These are phyloP conservation scores for Suhomyces yuchorum DNA, from an alignment of 1,139 yeast species.

Conservation along the genomic window DNA sequence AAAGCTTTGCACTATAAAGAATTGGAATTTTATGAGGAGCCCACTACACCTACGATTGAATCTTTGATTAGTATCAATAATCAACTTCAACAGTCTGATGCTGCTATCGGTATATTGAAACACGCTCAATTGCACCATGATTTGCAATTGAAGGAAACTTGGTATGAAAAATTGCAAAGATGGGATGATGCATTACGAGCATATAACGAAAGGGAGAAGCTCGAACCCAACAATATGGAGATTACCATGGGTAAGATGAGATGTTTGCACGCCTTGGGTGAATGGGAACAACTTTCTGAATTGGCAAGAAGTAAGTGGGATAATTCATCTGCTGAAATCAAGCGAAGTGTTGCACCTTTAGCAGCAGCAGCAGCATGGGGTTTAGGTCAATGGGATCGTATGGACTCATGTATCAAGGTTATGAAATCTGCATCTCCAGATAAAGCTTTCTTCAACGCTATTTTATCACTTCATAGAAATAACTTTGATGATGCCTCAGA, in stretches of 20 bases:
- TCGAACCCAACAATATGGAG: slow-evolving; percentile 64
- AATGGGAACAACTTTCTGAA: slow-evolving; percentile 91
- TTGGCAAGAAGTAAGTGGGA: slow-evolving; percentile 88
- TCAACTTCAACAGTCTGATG: slow-evolving; percentile 94
- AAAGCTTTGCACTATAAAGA: slow-evolving; percentile 96
- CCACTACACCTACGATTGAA: slow-evolving; percentile 89
- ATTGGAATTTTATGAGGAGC: slow-evolving; percentile 90
- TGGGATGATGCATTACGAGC: slow-evolving; percentile 98
- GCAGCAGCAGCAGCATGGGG: slow-evolving; percentile 99
- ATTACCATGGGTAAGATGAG: slow-evolving; percentile 97
- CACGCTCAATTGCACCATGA: slow-evolving; percentile 96
- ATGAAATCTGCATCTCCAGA: slow-evolving; percentile 95
- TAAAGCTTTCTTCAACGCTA: slow-evolving; percentile 90
- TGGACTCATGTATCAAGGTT: slow-evolving; percentile 87
- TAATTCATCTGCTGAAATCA: slow-evolving; percentile 67
- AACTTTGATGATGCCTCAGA: slow-evolving; percentile 79
- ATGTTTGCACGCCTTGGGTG: slow-evolving; percentile 95
- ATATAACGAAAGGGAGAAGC: slow-evolving; percentile 70
- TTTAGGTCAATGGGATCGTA: slow-evolving; percentile 94
- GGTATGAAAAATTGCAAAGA: slow-evolving; percentile 95
- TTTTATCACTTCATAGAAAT: slow-evolving; percentile 80
- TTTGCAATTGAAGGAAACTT: slow-evolving; percentile 89
- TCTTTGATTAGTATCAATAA: slow-evolving; percentile 89
- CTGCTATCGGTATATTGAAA: slow-evolving; percentile 94
- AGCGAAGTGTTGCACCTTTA: slow-evolving; percentile 89